Percentiles rank a stretch among this genome's conserved stretches.
These are phyloP conservation scores for Grosmannia huntii DNA, from an alignment of 2,329 filamentous ascomycete genomes.

Conservation along the genomic window DNA sequence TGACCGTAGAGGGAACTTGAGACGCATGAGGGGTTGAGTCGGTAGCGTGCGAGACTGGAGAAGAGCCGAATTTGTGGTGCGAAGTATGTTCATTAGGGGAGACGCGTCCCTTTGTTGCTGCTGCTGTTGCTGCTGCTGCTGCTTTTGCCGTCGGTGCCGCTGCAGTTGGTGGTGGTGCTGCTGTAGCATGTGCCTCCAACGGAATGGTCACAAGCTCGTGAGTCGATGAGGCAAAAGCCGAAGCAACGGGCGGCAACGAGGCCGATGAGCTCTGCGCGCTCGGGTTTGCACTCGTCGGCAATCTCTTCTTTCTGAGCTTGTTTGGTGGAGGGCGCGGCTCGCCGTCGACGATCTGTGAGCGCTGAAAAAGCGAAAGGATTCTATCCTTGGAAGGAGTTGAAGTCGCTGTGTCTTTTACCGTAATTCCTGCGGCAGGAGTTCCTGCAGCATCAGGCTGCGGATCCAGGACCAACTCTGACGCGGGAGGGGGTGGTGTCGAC, in stretches of 20 bases:
- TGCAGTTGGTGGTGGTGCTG: not conserved
- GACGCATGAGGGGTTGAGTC: slow-evolving; percentile 34
- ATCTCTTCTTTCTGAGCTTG: slow-evolving; percentile 78
- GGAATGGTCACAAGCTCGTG: slow-evolving; percentile 21
- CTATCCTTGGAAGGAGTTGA: slow-evolving; percentile 53
- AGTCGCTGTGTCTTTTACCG: not conserved
- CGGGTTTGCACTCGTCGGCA: slow-evolving; percentile 62
- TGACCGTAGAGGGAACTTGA: slow-evolving; percentile 25
- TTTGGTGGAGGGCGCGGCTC: slow-evolving; percentile 63
- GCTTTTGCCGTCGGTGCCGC: not conserved
- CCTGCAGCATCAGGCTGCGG: slow-evolving; percentile 3
- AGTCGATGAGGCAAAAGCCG: slow-evolving; percentile 31
- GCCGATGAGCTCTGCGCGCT: slow-evolving; percentile 85
- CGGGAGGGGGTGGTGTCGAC: not conserved
- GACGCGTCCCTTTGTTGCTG: not conserved
- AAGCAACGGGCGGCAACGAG: slow-evolving; percentile 44
- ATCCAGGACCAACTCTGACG: not conserved
- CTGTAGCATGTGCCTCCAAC: slow-evolving; percentile 3
- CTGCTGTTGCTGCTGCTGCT: not conserved
- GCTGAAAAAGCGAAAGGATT: slow-evolving; percentile 58
- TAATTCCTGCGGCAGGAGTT: not conserved
- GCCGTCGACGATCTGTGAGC: slow-evolving; percentile 48
- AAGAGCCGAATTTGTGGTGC: not conserved
- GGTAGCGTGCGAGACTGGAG: slow-evolving; percentile 17
- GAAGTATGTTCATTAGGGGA: not conserved